Evolutionary conservation across 202 grass and related monocot genomes (phyloP).

Genomic region (Miscanthus sacchariflorus): DNA sequence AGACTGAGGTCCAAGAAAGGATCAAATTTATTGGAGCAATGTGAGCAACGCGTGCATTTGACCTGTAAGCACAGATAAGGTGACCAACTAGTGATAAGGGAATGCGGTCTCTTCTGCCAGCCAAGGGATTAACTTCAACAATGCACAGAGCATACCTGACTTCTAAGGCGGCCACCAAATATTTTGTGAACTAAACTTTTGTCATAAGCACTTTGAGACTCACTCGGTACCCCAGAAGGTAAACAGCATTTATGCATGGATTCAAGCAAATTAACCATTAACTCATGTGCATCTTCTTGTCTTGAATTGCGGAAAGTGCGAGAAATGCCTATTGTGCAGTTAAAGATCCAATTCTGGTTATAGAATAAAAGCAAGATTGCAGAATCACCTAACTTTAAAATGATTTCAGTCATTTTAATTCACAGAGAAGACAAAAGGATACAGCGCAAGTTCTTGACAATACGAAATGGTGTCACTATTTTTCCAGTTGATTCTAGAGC

Average conservation of each 20-base stretch:
- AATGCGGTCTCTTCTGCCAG: constrained; percentile 16
- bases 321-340: constrained; percentile 76
- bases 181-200: constrained; percentile 98
- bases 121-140: constrained; percentile 2
- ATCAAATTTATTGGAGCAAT: constrained; percentile 93
- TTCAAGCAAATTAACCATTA: constrained; percentile 98
- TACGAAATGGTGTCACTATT: constrained; percentile 78
- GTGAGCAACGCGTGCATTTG: constrained; percentile 81
- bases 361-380: constrained; percentile 9
- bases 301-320: constrained; percentile 91
- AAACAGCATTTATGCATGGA: constrained; percentile 99
- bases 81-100: constrained; percentile 19
- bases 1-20: constrained; percentile 98
- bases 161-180: constrained; percentile 92
- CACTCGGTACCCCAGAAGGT: constrained; percentile 85
- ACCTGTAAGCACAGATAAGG: constrained; percentile 66
- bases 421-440: constrained; percentile 53
- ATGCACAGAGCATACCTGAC: constrained; percentile 68
- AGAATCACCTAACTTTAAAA: constrained; percentile 6
- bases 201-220: constrained; percentile 92
- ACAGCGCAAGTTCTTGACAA: constrained; percentile 94
- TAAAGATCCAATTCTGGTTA: constrained; percentile 45
- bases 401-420: constrained; percentile 5
- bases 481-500: constrained; percentile 91
- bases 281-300: constrained; percentile 98